Base-by-base conservation (phyloP, 2,329 filamentous ascomycete genomes). In the Fusarium multiceps region DNA sequence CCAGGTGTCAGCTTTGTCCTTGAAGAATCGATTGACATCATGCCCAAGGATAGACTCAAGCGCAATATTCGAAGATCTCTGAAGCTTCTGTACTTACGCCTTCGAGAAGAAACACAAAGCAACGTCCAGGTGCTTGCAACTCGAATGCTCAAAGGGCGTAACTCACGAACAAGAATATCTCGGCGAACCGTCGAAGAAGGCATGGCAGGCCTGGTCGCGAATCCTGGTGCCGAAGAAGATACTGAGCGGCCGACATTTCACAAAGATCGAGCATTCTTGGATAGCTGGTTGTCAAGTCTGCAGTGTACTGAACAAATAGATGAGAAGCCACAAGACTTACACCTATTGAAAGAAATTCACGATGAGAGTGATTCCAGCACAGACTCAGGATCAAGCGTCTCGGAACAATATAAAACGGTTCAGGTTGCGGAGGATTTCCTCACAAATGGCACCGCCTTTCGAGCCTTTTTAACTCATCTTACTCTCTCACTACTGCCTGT, bases 161-260 rank as follows among this genome's bases (percentile, higher is more conserved):
- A 32, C 13, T 59, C 56, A 20, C 34, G 50, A 18, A 47, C 25
- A 25, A 59, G 56, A 59, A 59, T 59, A 20, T 59, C 56, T 13
- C 27, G 46, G n/a, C 34, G 16, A 56, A 28, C 50, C 20, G 16
- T 59, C 12, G 9, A 32, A 21, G 20, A 45, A n/a, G 50, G 18
- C 11, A 20, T 23, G 23, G 5, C 3, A 57, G 30, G 30, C 7
- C 13, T 32, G 30, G 10, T 21, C 9, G 3, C 16, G n/a, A 9
- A 8, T 30, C 13, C 23, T 20, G 27, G 16, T 7, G 25, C 23
- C 10, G 23, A 59, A 23, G 50, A 46, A 20, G 47, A 46, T 16
- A 20, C 30, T 18, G n/a, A 28, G 12, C 13, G 50, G 2, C 20
- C 25, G 11, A 25, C 14, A 9, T 46, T 56, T 8, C 23, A 12